Evolutionary conservation across 306 rosid genomes (phyloP).

Genomic region (Vicia sativa): DNA sequence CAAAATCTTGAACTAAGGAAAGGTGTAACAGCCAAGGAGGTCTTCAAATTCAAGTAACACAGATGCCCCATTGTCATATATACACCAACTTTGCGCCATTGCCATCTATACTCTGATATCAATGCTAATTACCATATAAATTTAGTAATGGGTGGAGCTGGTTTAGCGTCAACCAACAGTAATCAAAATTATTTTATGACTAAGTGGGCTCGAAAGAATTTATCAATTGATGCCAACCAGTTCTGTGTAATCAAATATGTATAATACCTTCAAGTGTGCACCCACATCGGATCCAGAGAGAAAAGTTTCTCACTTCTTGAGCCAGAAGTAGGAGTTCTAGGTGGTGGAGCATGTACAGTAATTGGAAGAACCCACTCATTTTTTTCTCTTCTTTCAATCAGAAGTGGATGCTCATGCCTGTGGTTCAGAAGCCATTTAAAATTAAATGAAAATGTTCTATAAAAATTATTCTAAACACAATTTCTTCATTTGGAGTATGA

Average conservation of each 20-base stretch:
- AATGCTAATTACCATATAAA: background rate
- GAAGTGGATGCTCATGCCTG: slow-evolving; percentile 94
- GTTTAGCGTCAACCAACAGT: slow-evolving; percentile 14
- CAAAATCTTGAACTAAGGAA: slow-evolving; percentile 1
- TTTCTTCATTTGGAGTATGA: slow-evolving; percentile 3
- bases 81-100: background rate
- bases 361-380: slow-evolving; percentile 96
- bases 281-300: slow-evolving; percentile 74
- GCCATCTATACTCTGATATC: background rate
- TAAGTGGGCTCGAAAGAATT: background rate
- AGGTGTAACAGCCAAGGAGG: background rate
- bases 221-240: background rate
- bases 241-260: slow-evolving; percentile 4
- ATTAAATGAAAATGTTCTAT: slow-evolving; percentile 8
- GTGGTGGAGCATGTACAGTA: slow-evolving; percentile 88
- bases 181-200: background rate
- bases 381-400: slow-evolving; percentile 86
- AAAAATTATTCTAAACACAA: slow-evolving; percentile 23
- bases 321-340: slow-evolving; percentile 54
- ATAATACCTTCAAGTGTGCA: slow-evolving; percentile 61
- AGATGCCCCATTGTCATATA: background rate
- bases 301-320: slow-evolving; percentile 65
- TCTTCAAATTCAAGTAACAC: slow-evolving; percentile 1
- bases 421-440: slow-evolving; percentile 36
- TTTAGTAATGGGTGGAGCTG: background rate